Evolutionary conservation across 2,329 filamentous ascomycete genomes (phyloP).

Genomic region (Ophiostoma tasmaniense): DNA sequence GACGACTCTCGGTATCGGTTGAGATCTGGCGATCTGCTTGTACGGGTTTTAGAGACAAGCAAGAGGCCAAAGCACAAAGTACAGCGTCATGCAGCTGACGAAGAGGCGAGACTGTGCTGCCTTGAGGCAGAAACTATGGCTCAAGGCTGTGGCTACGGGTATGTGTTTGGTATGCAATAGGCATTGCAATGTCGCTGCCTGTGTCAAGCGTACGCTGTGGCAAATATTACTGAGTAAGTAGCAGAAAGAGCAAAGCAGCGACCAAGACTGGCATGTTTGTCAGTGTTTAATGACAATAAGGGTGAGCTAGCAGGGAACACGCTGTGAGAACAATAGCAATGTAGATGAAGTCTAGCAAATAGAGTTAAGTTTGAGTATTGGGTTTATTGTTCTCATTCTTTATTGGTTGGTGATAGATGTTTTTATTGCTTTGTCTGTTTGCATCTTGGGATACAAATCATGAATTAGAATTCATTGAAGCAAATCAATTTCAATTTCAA

Average conservation of each 20-base stretch:
- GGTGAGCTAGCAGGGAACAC: not conserved
- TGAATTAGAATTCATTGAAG: not conserved
- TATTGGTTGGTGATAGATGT: not conserved
- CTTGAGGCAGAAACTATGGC: not conserved
- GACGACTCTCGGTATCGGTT: not conserved
- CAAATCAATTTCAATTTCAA: not conserved
- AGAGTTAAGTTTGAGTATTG: not conserved
- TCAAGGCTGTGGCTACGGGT: not conserved
- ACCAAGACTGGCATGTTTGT: not conserved
- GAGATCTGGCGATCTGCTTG: not conserved
- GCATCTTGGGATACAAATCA: too few species aligned
- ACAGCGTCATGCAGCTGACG: not conserved
- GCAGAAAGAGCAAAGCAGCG: not conserved
- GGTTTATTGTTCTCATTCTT: not conserved
- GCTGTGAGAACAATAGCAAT: not conserved
- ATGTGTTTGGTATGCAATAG: not conserved
- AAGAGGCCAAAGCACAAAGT: too few species aligned
- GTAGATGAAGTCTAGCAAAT: not conserved
- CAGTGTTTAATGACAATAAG: not conserved
- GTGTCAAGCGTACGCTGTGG: not conserved
- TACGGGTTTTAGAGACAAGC: too few species aligned
- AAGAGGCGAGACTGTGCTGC: slow-evolving; percentile 4
- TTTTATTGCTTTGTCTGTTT: not conserved
- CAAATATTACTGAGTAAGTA: not conserved
- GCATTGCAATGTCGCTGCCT: not conserved